Percentiles rank a stretch among this genome's conserved stretches.
Evolutionary conservation across 805 yeast genomes (phyloP).

Genomic region (Maudiozyma bulderi): DNA sequence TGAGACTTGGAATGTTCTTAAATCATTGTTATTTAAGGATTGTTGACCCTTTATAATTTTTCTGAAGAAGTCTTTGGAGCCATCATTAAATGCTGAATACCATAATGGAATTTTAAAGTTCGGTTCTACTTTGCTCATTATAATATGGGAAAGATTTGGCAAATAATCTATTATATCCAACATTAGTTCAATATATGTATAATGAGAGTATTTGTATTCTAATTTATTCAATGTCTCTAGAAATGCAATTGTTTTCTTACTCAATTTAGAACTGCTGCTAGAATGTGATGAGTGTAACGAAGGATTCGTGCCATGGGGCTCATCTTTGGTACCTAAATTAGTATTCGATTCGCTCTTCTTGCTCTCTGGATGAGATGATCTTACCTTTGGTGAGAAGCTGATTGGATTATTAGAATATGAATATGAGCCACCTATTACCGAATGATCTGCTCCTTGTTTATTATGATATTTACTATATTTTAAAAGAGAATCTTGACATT

Average conservation of each 20-base stretch:
- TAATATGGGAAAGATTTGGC: constrained; percentile 36
- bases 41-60: constrained; percentile 27
- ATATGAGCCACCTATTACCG: constrained; percentile 23
- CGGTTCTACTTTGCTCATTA: constrained; percentile 40
- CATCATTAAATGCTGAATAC: constrained; percentile 29
- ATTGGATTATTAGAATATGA: constrained; percentile 8
- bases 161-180: constrained; percentile 37
- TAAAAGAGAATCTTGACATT: constrained; percentile 26
- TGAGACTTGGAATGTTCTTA: constrained; percentile 24
- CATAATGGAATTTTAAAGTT: constrained; percentile 43
- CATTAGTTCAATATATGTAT: constrained; percentile 31
- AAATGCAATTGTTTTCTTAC: neutral
- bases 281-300: neutral
- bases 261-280: neutral
- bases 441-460: constrained; percentile 6
- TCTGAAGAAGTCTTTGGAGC: constrained; percentile 25
- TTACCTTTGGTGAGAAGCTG: neutral
- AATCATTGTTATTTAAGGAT: constrained; percentile 24
- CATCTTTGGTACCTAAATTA: neutral
- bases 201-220: constrained; percentile 15
- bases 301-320: neutral
- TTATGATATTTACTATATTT: constrained; percentile 25
- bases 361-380: neutral
- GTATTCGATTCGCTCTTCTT: neutral
- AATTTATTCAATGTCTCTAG: constrained; percentile 10